Evolutionary conservation across 176 grass and related monocot genomes (phyloP).

Genomic region (Phragmites australis): DNA sequence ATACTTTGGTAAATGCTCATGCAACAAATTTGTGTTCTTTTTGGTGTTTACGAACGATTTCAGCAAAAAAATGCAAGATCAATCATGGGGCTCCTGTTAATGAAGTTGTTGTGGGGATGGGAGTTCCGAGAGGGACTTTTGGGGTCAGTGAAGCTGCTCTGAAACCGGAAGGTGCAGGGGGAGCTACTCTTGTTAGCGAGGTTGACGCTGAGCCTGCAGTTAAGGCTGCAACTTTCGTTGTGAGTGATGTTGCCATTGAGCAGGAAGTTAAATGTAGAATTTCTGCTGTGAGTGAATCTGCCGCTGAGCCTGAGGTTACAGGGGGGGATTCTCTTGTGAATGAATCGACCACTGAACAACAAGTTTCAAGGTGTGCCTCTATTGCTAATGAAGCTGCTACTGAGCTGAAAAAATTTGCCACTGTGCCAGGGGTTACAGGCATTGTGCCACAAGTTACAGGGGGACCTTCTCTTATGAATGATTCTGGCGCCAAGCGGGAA

Average conservation of each 20-base stretch:
- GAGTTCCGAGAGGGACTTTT: background rate
- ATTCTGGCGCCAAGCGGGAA: background rate
- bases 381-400: background rate
- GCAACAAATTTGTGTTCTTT: background rate
- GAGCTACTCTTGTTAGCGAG: background rate
- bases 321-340: background rate
- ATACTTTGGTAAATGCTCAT: background rate
- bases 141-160: background rate
- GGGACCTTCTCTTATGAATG: background rate
- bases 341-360: background rate
- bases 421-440: background rate
- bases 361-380: background rate
- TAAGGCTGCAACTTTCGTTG: background rate
- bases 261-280: background rate
- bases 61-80: conserved; percentile 34
- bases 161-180: background rate
- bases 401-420: background rate
- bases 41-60: background rate
- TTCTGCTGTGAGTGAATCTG: conserved; percentile 10
- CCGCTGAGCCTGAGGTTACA: background rate
- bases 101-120: background rate
- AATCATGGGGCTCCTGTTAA: background rate
- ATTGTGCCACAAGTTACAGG: background rate
- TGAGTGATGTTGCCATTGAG: background rate
- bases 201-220: background rate